Evolutionary conservation across 2,329 filamentous ascomycete species (phyloP).

Genomic region (Alternaria tenuissima): DNA sequence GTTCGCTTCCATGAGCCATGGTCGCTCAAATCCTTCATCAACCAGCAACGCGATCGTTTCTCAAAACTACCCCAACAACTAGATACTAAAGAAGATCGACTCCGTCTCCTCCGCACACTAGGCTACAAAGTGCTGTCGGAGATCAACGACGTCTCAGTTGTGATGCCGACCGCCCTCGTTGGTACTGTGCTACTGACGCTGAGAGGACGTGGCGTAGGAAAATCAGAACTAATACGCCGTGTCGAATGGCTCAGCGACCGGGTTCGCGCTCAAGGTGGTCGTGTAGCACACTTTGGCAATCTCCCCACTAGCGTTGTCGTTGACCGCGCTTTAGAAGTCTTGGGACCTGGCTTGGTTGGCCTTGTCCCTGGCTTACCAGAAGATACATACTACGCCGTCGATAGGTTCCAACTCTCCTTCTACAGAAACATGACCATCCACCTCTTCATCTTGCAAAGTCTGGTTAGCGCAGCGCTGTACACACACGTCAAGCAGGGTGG

Average conservation of each 20-base stretch:
- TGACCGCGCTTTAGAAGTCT: constrained; percentile 86
- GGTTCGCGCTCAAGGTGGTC: constrained; percentile 84
- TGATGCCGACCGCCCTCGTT: constrained; percentile 97
- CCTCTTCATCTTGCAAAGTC: constrained; percentile 90
- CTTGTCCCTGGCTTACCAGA: constrained; percentile 81
- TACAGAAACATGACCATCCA: constrained; percentile 99
- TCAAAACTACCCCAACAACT: constrained; percentile 50
- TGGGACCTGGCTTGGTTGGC: constrained; percentile 89
- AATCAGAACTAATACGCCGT: constrained; percentile 81
- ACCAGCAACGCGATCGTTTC: constrained; percentile 72
- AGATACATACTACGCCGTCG: constrained; percentile 92
- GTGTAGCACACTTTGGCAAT: constrained; percentile 91
- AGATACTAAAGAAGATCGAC: constrained; percentile 59
- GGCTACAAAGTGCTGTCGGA: constrained; percentile 93
- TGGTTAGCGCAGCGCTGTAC: constrained; percentile 91
- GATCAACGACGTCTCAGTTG: constrained; percentile 94
- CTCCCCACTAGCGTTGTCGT: constrained; percentile 82
- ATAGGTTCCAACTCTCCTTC: constrained; percentile 94
- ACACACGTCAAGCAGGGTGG: constrained; percentile 89
- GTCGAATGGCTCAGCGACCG: constrained; percentile 89
- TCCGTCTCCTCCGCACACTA: constrained; percentile 81
- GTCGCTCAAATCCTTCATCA: constrained; percentile 84
- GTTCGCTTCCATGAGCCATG: constrained; percentile 96
- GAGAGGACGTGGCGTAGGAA: constrained; percentile 89
- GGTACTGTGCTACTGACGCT: constrained; percentile 92